Evolutionary conservation across 176 grass and related monocot species (phyloP).

Genomic region (Phyllostachys edulis): DNA sequence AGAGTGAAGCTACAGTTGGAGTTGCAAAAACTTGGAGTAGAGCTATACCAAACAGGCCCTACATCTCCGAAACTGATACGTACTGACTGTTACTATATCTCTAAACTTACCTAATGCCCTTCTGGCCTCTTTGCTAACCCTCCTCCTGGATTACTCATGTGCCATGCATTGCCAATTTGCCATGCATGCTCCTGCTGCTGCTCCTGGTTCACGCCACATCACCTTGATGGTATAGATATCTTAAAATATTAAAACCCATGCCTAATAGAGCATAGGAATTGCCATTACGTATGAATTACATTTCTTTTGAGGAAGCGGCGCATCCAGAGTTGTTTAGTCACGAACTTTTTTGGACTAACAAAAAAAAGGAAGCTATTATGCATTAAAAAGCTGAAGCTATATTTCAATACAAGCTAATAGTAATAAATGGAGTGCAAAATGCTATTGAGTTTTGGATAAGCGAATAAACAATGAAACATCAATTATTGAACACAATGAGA

Average conservation of each 20-base stretch:
- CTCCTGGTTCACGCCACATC: too few relatives aligned
- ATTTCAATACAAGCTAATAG: neutral
- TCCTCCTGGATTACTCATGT: too few relatives aligned
- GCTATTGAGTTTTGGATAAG: neutral
- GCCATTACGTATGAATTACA: neutral
- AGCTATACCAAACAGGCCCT: too few relatives aligned
- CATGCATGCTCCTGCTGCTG: too few relatives aligned
- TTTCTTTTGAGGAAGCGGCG: neutral
- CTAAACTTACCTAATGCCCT: too few relatives aligned
- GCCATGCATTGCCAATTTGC: too few relatives aligned
- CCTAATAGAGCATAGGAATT: neutral
- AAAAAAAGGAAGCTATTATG: neutral
- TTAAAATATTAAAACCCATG: neutral
- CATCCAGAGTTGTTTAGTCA: neutral
- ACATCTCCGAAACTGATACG: too few relatives aligned
- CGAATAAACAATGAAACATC: constrained; percentile 2
- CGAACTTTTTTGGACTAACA: neutral
- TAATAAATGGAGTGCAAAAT: neutral
- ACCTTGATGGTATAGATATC: neutral
- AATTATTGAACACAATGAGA: constrained; percentile 7
- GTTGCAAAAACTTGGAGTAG: too few relatives aligned
- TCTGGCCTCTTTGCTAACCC: too few relatives aligned
- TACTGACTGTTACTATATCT: too few relatives aligned
- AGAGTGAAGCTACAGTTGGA: too few relatives aligned
- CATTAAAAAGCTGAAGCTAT: neutral